phyloP scores from a whole-genome alignment of 108 stramenopile genomes.

The Nitzschia palea region DNA sequence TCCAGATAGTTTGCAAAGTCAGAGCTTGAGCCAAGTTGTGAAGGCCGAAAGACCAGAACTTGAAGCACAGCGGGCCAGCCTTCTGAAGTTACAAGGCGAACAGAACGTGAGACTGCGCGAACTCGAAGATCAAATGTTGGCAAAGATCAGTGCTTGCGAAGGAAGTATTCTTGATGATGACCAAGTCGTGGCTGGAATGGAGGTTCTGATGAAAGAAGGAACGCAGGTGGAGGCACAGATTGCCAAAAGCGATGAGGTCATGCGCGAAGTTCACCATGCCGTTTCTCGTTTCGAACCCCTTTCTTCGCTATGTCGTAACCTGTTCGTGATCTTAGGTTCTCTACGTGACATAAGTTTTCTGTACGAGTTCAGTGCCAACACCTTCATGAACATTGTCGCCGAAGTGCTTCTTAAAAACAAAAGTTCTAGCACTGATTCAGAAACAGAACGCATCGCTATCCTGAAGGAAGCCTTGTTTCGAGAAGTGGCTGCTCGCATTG shows the following conservation, averaged over 20 bases:
- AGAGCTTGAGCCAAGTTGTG: conserved; percentile 87
- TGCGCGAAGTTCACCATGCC: conserved; percentile 84
- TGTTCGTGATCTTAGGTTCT: conserved; percentile 66
- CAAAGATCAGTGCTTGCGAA: conserved; percentile 90
- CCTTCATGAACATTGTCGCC: conserved; percentile 84
- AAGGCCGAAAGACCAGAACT: conserved; percentile 92
- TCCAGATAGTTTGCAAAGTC: conserved; percentile 90
- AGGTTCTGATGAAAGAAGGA: conserved; percentile 94
- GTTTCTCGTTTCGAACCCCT: conserved; percentile 89
- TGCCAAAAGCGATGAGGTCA: conserved; percentile 83
- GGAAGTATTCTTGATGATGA: conserved; percentile 98
- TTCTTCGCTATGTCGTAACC: conserved; percentile 71
- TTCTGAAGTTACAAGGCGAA: conserved; percentile 92
- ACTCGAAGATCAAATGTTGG: conserved; percentile 95
- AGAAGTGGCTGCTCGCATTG: conserved; percentile 87
- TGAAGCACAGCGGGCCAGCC: conserved; percentile 77
- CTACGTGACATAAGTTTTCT: conserved; percentile 75
- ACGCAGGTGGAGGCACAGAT: conserved; percentile 93
- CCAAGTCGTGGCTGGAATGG: conserved; percentile 93
- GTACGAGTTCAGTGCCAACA: conserved; percentile 81
- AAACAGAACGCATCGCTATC: conserved; percentile 49
- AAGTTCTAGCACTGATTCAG: conserved; percentile 14
- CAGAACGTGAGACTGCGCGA: conserved; percentile 93
- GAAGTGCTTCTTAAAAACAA: conserved; percentile 55
- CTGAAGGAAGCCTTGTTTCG: conserved; percentile 72